Evolutionary conservation across 257 asterid genomes (phyloP), one percentile per base, ranked within the genome.

Genomic region (Petunia axillaris): DNA sequence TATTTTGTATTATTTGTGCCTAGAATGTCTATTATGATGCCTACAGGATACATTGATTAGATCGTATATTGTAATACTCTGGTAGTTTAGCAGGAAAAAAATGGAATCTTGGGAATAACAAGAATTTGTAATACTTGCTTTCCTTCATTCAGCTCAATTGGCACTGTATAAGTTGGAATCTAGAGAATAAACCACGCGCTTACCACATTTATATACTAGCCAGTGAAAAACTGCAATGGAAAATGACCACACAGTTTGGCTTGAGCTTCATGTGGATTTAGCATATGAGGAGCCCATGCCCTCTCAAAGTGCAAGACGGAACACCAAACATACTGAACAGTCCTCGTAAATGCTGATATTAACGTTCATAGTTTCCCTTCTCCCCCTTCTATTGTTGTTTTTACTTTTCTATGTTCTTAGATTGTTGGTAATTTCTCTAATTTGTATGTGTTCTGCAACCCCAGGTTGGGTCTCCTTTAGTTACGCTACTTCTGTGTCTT

Each of bases 381-480:
- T 1, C 38, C 38, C 64, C 7, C 60, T 11, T 5, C 1, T 0
- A 5, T 71, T 50, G 11, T 71, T 77, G 58, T 68, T 39, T 16
- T 80, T 52, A 64, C 41, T 41, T 44, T 83, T 67, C 73, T 83
- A 36, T 55, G 43, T 25, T 73, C 10, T 25, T 76, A 58, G 70
- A 5, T 10, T 46, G 40, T 76, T 64, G 6, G 36, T 64, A 64
- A 3, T 79, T 84, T 81, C 80, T 80, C 66, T 60, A 35, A 67
- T 80, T 6, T 57, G 36, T 66, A 43, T 53, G 38, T 59, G 40
- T 38, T 80, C 38, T 70, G 80, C 35, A 59, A 77, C 66, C 9
- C 70, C 82, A 96, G 99, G 99, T 96, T 79, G 99, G 98, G 80
- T 94, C 90, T 82, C 99, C 99, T 83, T 88, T 96, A 92, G 99